Evolutionary conservation across 2,329 filamentous ascomycete species (phyloP).

Genomic region (Thielaviopsis euricoi): DNA sequence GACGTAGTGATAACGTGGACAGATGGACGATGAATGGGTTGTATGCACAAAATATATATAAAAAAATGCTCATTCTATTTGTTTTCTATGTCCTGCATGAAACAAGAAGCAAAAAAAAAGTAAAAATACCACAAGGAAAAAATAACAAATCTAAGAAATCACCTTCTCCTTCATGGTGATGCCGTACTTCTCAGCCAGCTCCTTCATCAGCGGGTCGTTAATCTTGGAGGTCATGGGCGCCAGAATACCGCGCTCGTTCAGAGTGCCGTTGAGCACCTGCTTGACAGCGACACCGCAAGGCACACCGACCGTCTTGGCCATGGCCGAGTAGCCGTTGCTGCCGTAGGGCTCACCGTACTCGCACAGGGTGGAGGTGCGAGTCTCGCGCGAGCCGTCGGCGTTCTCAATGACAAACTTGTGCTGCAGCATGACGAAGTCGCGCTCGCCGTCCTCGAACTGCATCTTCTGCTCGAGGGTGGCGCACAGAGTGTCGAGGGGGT

Average conservation of each 20-base stretch:
- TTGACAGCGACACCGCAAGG: constrained; percentile 50
- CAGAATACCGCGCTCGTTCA: constrained; percentile 56
- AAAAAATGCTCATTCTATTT: no score
- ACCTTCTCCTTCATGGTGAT: constrained; percentile 59
- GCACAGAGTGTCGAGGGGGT: constrained; percentile 81
- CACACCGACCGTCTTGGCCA: constrained; percentile 69
- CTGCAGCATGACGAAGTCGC: constrained; percentile 67
- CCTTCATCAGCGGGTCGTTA: constrained; percentile 57
- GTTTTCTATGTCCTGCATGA: no score
- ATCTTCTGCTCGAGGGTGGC: constrained; percentile 82
- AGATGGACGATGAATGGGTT: no score
- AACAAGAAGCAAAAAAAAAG: no score
- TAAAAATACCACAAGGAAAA: no score
- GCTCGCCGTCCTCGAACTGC: constrained; percentile 67
- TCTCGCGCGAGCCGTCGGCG: constrained; percentile 63
- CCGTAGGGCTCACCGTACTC: constrained; percentile 69
- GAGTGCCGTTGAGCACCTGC: constrained; percentile 60
- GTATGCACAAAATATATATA: no score
- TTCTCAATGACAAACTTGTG: constrained; percentile 74
- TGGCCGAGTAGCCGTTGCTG: constrained; percentile 63
- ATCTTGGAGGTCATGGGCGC: constrained; percentile 61
- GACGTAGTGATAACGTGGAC: no score
- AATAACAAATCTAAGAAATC: constrained; percentile 19
- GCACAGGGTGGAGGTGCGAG: constrained; percentile 60
- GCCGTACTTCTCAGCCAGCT: constrained; percentile 61